These are phyloP conservation scores for Geranium incanum DNA, from an alignment of 441 rosid genomes.

Conservation along the genomic window DNA sequence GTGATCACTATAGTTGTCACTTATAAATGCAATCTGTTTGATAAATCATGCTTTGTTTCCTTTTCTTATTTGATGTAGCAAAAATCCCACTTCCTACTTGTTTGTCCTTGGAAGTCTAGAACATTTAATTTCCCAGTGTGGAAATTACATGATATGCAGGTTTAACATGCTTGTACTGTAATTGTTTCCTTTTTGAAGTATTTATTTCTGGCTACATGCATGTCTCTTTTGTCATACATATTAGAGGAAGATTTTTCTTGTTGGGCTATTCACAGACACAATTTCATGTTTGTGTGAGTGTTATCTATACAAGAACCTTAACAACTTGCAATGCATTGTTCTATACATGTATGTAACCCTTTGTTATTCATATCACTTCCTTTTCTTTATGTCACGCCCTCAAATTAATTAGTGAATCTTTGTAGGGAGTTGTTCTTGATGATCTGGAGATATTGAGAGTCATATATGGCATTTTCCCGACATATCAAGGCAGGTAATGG, in stretches of 20 bases:
- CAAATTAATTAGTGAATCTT: slow-evolving; percentile 10
- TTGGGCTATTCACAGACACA: neutral
- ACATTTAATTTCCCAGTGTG: neutral
- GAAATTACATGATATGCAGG: neutral
- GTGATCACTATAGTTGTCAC: neutral
- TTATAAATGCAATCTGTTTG: too few species aligned
- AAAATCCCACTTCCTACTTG: neutral
- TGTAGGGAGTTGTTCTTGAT: slow-evolving; percentile 66
- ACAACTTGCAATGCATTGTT: neutral
- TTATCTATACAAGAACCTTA: neutral
- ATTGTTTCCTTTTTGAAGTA: neutral
- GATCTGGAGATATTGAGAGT: slow-evolving; percentile 73
- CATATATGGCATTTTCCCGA: slow-evolving; percentile 87
- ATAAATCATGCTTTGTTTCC: neutral
- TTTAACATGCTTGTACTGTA: neutral
- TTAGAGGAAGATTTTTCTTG: neutral
- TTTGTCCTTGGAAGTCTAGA: neutral
- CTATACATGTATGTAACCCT: neutral
- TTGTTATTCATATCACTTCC: slow-evolving; percentile 2
- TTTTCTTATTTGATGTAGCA: neutral
- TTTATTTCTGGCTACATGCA: neutral
- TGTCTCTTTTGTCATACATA: neutral
- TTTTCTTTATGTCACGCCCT: neutral
- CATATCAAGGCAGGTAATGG: slow-evolving; percentile 64
- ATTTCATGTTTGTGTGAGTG: slow-evolving; percentile 5